Percentiles rank a stretch among this genome's conserved stretches.
These are phyloP conservation scores for Gnomoniopsis smithogilvyi DNA, from an alignment of 2,329 filamentous ascomycete species.

Conservation along the genomic window DNA sequence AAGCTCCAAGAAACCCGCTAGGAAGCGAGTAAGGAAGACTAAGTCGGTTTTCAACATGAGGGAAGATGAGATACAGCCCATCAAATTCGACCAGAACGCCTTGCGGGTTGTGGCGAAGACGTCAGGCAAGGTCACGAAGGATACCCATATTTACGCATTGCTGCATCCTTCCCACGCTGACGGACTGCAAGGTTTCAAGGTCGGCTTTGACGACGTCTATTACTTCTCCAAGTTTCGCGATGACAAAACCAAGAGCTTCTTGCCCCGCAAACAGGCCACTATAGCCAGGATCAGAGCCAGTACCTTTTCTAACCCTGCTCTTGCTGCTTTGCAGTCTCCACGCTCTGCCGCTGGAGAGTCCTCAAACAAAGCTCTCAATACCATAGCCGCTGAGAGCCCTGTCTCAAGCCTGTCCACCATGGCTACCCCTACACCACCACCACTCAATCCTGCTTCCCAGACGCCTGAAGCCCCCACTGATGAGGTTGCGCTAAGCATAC, in stretches of 20 bases:
- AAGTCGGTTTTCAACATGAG: not conserved
- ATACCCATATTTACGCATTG: constrained; percentile 6
- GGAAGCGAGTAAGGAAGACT: not conserved
- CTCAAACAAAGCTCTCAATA: not conserved
- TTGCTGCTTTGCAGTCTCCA: not conserved
- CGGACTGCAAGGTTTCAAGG: constrained; percentile 4
- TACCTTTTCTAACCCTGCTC: not conserved
- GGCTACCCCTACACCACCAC: no score
- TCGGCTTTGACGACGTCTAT: constrained; percentile 1
- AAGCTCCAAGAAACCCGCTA: not conserved
- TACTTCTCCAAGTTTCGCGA: constrained; percentile 7
- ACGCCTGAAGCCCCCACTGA: not conserved
- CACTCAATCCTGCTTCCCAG: no score
- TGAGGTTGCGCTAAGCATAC: not conserved
- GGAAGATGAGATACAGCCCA: constrained; percentile 13
- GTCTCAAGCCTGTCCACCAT: no score
- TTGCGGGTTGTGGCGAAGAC: constrained; percentile 12
- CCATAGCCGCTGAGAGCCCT: no score
- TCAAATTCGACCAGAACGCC: constrained; percentile 16
- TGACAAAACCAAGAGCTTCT: not conserved
- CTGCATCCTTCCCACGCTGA: not conserved
- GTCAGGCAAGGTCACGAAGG: not conserved
- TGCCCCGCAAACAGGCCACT: not conserved
- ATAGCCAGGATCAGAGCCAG: not conserved
- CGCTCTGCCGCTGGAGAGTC: not conserved